Evolutionary conservation across 441 rosid genomes (phyloP), one percentile per base, ranked within the genome.

Genomic region (Kokia cookei): DNA sequence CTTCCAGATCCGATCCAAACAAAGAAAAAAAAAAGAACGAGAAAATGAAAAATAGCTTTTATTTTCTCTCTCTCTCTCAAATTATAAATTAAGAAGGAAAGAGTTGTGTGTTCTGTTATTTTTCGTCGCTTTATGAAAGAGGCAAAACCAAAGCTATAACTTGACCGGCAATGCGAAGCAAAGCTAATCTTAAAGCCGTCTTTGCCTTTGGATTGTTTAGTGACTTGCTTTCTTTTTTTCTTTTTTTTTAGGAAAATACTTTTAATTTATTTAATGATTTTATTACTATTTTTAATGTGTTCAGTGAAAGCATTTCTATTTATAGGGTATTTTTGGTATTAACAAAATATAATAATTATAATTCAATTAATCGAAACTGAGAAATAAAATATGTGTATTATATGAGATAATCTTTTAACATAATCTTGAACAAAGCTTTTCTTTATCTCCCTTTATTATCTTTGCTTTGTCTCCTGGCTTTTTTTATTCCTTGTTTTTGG

Each of bases 1-100:
- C 17, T 19, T 67, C 77, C 79, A 70, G 90, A 90, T 91, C 89
- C 78, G 80, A 87, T 84, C 89, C 77, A 81, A 78, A 75, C 86
- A 78, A 77, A 57, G 64, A 69, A 67, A 17, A 55, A 3, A 29
- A 7, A 55, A 27, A 13, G 62, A 51, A 51, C n/a, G 8, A 62
- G n/a, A 59, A 27, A 59, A 40, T 66, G 75, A 72, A 62, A 17
- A 65, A 80, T 64, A 69, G 71, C 57, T 40, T 45, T 73, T 50
- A 42, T 79, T 22, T 43, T 8, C 45, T 75, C 69, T 22, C 73
- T 67, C 55, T 53, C 40, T 37, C 42, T 32, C 37, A 37, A 48
- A 19, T 15, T 10, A 11, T 26, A 59, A 35, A 14, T 32, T 27
- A 74, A 51, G 71, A 58, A 58, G 10, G 13, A 71, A 77, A 77